These are phyloP conservation scores for Trapa incisa DNA, from an alignment of 345 rosid genomes.

Conservation along the genomic window DNA sequence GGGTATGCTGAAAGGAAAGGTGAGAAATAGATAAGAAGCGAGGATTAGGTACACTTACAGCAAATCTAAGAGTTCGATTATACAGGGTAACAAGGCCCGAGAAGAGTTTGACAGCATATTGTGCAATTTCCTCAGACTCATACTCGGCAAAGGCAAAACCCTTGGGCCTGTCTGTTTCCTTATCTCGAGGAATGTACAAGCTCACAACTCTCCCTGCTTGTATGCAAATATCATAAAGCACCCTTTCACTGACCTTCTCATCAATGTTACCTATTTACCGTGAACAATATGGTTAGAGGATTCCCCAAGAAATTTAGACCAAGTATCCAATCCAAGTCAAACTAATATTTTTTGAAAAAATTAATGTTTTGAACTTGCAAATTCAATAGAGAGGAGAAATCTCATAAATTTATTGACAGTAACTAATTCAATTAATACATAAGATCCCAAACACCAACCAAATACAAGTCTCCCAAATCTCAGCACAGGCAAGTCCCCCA, in stretches of 20 bases:
- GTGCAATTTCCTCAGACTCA: slow-evolving; percentile 73
- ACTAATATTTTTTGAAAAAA: background rate
- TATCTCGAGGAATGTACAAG: slow-evolving; percentile 71
- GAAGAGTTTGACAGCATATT: slow-evolving; percentile 86
- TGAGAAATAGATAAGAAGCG: background rate
- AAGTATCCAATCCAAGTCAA: background rate
- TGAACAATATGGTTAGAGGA: background rate
- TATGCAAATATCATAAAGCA: slow-evolving; percentile 69
- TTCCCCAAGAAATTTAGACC: background rate
- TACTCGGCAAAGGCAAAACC: slow-evolving; percentile 87
- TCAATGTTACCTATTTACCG: slow-evolving; percentile 59
- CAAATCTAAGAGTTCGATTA: slow-evolving; percentile 64
- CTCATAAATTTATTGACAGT: background rate
- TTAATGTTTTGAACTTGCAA: background rate
- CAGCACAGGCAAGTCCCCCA: background rate
- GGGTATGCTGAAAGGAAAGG: background rate
- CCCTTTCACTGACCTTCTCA: slow-evolving; percentile 77
- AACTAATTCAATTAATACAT: background rate
- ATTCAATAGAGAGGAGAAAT: background rate
- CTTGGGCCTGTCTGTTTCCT: slow-evolving; percentile 72
- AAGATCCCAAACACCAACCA: background rate
- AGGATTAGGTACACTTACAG: slow-evolving; percentile 24
- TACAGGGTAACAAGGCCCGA: slow-evolving; percentile 79
- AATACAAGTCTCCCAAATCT: background rate
- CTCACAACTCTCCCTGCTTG: slow-evolving; percentile 83